Percentiles rank a stretch among this genome's conserved stretches.
These are phyloP conservation scores for Moesziomyces antarcticus DNA, from an alignment of 1,284 basidiomycete species.

Conservation along the genomic window DNA sequence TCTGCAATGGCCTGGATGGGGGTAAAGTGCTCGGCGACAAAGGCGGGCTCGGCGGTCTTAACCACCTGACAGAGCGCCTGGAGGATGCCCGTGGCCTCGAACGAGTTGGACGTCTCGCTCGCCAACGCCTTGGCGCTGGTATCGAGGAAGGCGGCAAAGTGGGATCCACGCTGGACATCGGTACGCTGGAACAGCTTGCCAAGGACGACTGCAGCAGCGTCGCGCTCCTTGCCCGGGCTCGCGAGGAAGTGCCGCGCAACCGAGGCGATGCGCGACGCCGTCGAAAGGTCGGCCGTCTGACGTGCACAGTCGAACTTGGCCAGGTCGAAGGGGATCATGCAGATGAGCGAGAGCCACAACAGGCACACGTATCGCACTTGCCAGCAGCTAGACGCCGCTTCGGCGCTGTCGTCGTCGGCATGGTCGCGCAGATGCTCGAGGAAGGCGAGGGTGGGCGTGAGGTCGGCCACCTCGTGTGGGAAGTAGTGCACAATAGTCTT, in stretches of 20 bases:
- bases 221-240: slow-evolving; percentile 82
- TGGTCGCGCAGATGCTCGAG: slow-evolving; percentile 71
- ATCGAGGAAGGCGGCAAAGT: slow-evolving; percentile 19
- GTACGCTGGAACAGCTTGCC: slow-evolving; percentile 79
- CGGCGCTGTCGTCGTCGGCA: background rate
- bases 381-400: slow-evolving; percentile 72
- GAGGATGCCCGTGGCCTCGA: slow-evolving; percentile 74
- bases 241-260: slow-evolving; percentile 75
- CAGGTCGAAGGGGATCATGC: slow-evolving; percentile 92
- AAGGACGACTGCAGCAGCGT: slow-evolving; percentile 79
- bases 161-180: slow-evolving; percentile 35
- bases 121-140: slow-evolving; percentile 14
- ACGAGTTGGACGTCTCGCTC: slow-evolving; percentile 19
- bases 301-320: slow-evolving; percentile 79
- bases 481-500: slow-evolving; percentile 92
- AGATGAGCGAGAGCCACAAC: slow-evolving; percentile 92
- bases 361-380: slow-evolving; percentile 83
- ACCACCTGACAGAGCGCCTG: slow-evolving; percentile 80
- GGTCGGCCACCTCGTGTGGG: slow-evolving; percentile 85
- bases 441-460: slow-evolving; percentile 79
- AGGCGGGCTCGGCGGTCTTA: slow-evolving; percentile 71
- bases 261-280: slow-evolving; percentile 73
- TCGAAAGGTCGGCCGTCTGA: slow-evolving; percentile 66
- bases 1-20: slow-evolving; percentile 38
- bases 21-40: slow-evolving; percentile 34